Evolutionary conservation across 2,329 filamentous ascomycete genomes (phyloP), one percentile per base, ranked within the genome.

Genomic region (Rutstroemia sp.): DNA sequence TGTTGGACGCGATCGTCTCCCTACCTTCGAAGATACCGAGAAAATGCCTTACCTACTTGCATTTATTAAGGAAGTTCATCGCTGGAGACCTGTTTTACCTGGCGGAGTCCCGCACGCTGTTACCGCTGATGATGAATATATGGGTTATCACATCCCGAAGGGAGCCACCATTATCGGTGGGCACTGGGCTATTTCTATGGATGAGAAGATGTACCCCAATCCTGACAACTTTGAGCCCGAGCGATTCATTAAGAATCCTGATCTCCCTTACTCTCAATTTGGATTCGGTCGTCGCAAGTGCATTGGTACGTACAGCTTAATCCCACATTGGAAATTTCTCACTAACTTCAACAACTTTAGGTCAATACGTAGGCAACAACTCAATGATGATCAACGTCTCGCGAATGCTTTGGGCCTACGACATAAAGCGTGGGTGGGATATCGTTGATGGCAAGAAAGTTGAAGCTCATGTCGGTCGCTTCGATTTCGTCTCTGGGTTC

Each of bases 131-230:
- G 81, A 84, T 56, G 70, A 76, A 12, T 84, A 83, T 63, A 71
- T 77, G 23, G 80, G 76, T 39, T 78, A 79, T 67, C 74, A 76
- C 57, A 81, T 84, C 50, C 80, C 79, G 9, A 77, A 76, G 21
- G 81, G 80, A 75, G 78, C 64, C 64, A 75, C 47, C 73, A 75
- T 14, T 68, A 75, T 72, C 54, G 71, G 72, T 30, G 78, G 79
- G 76, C 73, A 57, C 55, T 80, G 76, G 73, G 75, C 76, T 44
- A 78, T 84, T 67, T 78, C 80, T 65, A 78, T 80, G 49, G 73
- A 80, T 60, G 63, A 71, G 50, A 49, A 56, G 4, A 66, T 69
- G 2, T 79, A 78, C 66, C 57, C 54, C 6, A 60, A 75, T 52
- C 74, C 76, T 1, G 70, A 74, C 25, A 57, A 58, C 9, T 79